Conservation (phyloP, 2,329 filamentous ascomycete species). For the Graphiopsis chlorocephala region DNA sequence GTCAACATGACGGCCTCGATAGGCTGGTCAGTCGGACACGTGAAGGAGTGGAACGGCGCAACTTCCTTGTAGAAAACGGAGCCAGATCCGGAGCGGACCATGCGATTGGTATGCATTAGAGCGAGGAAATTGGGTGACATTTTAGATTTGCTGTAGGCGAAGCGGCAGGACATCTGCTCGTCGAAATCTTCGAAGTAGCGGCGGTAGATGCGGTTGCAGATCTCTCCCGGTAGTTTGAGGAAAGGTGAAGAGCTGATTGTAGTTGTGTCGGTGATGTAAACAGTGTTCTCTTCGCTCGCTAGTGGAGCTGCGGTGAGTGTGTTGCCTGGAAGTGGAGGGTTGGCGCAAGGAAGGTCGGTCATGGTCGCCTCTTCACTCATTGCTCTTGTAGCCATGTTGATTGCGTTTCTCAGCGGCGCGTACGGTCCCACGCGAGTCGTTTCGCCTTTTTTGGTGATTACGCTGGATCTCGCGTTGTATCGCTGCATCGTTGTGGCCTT, state of each 20-base stretch:
- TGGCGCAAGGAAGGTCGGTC: background rate
- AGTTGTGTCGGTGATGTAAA: background rate
- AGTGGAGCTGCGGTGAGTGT: background rate
- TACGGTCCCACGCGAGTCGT: background rate
- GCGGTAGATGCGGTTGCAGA: background rate
- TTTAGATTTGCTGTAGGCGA: background rate
- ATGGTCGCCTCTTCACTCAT: background rate
- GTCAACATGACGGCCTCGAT: background rate
- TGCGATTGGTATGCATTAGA: background rate
- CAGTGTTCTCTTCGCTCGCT: background rate
- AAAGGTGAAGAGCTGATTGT: background rate
- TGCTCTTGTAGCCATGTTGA: background rate
- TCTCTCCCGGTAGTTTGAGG: background rate
- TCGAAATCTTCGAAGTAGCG: background rate
- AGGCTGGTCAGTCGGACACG: background rate
- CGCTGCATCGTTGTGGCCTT: background rate
- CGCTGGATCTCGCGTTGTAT: background rate
- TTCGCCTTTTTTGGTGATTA: background rate
- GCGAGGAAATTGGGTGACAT: background rate
- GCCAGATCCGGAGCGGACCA: background rate
- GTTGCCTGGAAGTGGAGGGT: background rate
- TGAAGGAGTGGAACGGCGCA: background rate
- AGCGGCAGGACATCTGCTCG: background rate
- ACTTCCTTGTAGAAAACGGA: background rate
- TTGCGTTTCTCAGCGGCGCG: background rate